Conservation (phyloP, 2,329 filamentous ascomycete species). For the Cercospora berteroae region DNA sequence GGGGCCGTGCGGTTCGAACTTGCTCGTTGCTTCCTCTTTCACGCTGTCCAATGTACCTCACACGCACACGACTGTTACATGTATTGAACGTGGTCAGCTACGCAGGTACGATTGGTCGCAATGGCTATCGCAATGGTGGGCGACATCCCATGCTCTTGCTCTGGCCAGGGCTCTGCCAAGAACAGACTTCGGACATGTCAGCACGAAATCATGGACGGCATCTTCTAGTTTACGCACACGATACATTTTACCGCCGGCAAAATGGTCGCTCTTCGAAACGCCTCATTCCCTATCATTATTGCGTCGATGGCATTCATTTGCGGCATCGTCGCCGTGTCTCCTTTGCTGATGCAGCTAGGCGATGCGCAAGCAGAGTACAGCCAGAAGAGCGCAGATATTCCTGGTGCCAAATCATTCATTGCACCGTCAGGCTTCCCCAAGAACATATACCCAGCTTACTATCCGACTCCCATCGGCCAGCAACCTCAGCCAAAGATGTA, state of each 20-base stretch:
- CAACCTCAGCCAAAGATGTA: slow-evolving; percentile 54
- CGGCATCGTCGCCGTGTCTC: slow-evolving; percentile 15
- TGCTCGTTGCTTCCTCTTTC: not conserved
- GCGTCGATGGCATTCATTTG: slow-evolving; percentile 13
- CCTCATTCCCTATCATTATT: not conserved
- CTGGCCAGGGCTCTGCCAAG: not conserved
- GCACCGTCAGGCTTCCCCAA: slow-evolving; percentile 53
- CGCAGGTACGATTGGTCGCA: not conserved
- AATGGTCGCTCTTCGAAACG: not conserved
- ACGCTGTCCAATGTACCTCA: not conserved
- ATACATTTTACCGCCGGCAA: not conserved
- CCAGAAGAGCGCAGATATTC: slow-evolving; percentile 1
- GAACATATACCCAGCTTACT: slow-evolving; percentile 52
- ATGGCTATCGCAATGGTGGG: not conserved
- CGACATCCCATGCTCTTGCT: not conserved
- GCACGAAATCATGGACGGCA: not conserved
- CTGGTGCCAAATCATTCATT: slow-evolving; percentile 36
- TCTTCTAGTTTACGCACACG: not conserved
- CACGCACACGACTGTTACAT: not conserved
- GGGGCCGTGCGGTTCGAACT: not conserved
- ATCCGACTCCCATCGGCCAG: slow-evolving; percentile 46
- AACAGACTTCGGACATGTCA: not conserved
- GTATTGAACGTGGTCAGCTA: not conserved
- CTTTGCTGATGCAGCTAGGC: slow-evolving; percentile 20
- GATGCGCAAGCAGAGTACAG: slow-evolving; percentile 17